These are phyloP conservation scores for Pichia membranifaciens DNA, from an alignment of 805 yeast species.

Conservation along the genomic window DNA sequence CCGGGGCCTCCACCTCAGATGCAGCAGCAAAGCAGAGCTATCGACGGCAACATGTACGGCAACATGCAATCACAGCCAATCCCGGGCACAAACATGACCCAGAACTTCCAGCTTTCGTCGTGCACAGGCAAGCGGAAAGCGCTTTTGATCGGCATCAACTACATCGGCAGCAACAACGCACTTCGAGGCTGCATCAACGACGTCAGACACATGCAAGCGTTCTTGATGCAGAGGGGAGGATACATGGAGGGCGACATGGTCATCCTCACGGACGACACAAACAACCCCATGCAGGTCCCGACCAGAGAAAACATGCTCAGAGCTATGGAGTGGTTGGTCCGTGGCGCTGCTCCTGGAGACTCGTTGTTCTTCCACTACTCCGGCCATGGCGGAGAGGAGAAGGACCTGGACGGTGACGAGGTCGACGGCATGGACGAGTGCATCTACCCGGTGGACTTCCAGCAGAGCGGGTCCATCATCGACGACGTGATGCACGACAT, in stretches of 20 bases:
- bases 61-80: slow-evolving; percentile 20
- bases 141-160: slow-evolving; percentile 70
- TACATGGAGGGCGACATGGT: slow-evolving; percentile 53
- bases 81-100: slow-evolving; percentile 30
- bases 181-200: slow-evolving; percentile 80
- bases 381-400: slow-evolving; percentile 78
- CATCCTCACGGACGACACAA: slow-evolving; percentile 52
- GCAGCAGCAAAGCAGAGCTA: slow-evolving; percentile 17
- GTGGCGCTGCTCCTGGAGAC: slow-evolving; percentile 69
- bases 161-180: slow-evolving; percentile 42
- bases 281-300: slow-evolving; percentile 45
- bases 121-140: slow-evolving; percentile 74
- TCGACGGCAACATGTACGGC: slow-evolving; percentile 4
- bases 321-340: slow-evolving; percentile 80
- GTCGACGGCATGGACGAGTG: slow-evolving; percentile 33
- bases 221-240: slow-evolving; percentile 36
- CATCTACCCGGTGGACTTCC: slow-evolving; percentile 41
- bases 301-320: slow-evolving; percentile 62
- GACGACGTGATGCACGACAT: slow-evolving; percentile 73
- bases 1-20: slow-evolving; percentile 13
- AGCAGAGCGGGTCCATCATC: slow-evolving; percentile 57
- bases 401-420: slow-evolving; percentile 44
- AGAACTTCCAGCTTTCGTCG: slow-evolving; percentile 49
- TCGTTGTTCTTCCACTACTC: slow-evolving; percentile 77
- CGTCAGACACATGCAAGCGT: slow-evolving; percentile 45